Evolutionary conservation across 2,329 filamentous ascomycete genomes (phyloP), one percentile per base, ranked within the genome.

Genomic region (Allantophomopsis cytisporea): DNA sequence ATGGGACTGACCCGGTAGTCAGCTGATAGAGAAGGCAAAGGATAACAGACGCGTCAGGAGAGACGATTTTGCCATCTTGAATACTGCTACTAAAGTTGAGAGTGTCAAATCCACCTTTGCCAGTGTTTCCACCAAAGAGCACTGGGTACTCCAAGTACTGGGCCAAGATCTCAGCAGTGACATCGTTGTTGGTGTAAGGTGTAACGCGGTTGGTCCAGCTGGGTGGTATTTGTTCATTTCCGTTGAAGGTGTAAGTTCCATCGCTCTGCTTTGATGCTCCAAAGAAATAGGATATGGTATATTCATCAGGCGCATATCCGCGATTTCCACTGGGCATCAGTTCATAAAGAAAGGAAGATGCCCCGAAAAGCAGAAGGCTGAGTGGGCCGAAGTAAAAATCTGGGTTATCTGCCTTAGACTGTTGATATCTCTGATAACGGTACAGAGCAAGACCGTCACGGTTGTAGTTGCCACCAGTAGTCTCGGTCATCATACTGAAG

Each of bases 331-430:
- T 53, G 5, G 62, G 60, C 47, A 62, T 60, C 11, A 65, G 52
- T 43, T 61, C 57, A 51, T 64, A 65, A 11, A 65, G 43, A 54
- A 65, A 65, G 33, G 55, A 65, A 54, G 35, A 69, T 43, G 13
- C 64, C 58, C 7, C 51, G 59, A 3, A 59, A 46, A 43, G 69
- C 68, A 14, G 61, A 47, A 44, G 60, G 67, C 2, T 63, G 67
- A 11, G 68, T 65, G 36, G 69, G 1, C 66, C 66, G 36, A 65
- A 69, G 52, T 66, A 72, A 48, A 69, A 69, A 33, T 65, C 55
- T 0, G 68, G 66, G 48, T 73, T 72, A 12, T 57, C 61, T 15
- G 53, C 50, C 7, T 69, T 59, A 36, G 55, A 60, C 58, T 64
- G 45, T 70, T 54, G 11, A 64, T 44, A 47, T 64, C 66, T 5